A percentile compares a stretch with the other conserved stretches of the same genome.
Conservation (phyloP, 2,329 filamentous ascomycete species). For the Curvularia lunata region DNA sequence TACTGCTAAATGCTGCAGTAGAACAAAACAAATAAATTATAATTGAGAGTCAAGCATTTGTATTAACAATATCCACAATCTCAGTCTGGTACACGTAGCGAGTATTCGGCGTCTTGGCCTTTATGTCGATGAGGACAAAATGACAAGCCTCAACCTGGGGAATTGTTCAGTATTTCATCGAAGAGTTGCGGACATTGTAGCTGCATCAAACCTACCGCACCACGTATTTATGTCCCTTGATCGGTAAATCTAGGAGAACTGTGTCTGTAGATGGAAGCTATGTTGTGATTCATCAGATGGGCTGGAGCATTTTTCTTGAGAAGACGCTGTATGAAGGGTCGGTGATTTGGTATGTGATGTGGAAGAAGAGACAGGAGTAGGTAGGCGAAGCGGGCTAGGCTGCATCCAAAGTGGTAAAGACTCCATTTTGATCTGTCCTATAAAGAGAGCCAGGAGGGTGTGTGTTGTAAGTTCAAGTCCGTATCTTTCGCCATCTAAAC, state of each 20-base stretch:
- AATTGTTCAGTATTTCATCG: neutral
- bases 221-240: neutral
- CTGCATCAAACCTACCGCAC: neutral
- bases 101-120: neutral
- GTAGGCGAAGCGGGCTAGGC: neutral
- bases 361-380: neutral
- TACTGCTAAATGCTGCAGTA: neutral
- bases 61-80: neutral
- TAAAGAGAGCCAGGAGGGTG: neutral
- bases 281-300: conserved; percentile 23
- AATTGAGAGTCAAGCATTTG: neutral
- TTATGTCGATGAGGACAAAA: neutral
- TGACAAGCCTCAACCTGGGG: neutral
- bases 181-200: neutral
- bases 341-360: neutral
- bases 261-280: neutral
- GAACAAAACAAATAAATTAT: neutral
- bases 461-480: neutral
- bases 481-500: neutral
- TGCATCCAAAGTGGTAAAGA: conserved; percentile 14
- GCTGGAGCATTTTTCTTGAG: conserved; percentile 17
- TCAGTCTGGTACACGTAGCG: neutral
- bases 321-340: neutral
- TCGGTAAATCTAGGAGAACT: neutral
- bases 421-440: neutral